Base-by-base conservation (phyloP, 257 asterid species). In the Sherardia arvensis region DNA sequence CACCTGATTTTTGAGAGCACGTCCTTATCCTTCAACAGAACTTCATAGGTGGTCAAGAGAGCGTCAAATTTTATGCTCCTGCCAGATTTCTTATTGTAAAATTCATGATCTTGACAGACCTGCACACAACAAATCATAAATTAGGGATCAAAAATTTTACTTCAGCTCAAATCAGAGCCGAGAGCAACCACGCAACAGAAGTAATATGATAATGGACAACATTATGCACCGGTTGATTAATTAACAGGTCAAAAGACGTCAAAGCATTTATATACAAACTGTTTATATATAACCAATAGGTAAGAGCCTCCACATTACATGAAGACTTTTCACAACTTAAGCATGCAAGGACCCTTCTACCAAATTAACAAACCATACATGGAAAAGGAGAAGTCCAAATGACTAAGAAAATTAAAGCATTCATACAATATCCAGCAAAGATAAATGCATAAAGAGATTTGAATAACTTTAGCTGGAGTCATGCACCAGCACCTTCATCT, bases 61-160 rank as follows among this genome's bases (percentile, higher is more conserved):
- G 99, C 29, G 75, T 93, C 99, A 74, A 90, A 93, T 70, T 75
- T 86, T 43, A 71, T 86, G 71, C 74, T 82, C 83, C 95, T 80
- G 69, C 94, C 93, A 20, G 77, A 47, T 77, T 73, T 87, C 18
- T 90, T 94, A 83, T 81, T 82, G 81, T 81, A 77, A 74, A 94
- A 94, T 79, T 94, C 99, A 25, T 84, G 84, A 34, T 87, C 94
- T 85, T 90, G 95, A 76, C 99, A 94, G 59, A 90, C 97, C 99
- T 94, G 85, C 76, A 54, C 59, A 47, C 56, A 60, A 30, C 64
- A 22, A 74, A 11, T 63, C 4, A 49, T n/a, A 64, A 29, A 23
- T 26, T 8, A 63, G 45, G n/a, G 66, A 21, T 61, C 28, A 40
- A 34, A 64, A 12, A 34, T 28, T 11, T 17, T 17, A n/a, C n/a